Base-by-base conservation (phyloP, 2,329 filamentous ascomycete species). In the Ophiosphaerella korrae region DNA sequence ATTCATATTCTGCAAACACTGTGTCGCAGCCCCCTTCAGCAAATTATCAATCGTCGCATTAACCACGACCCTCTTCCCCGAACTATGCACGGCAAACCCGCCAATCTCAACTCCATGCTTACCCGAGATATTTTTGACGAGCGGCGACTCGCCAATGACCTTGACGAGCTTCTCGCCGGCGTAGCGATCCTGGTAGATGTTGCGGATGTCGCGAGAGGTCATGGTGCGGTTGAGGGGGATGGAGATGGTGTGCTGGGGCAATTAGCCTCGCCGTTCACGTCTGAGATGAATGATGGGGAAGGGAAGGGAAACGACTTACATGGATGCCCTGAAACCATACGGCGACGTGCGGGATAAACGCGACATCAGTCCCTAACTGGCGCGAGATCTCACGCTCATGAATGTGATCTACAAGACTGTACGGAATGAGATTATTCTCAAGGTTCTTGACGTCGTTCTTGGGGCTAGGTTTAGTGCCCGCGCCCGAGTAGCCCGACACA, bases 301-400 rank as follows among this genome's bases (percentile, higher is more conserved):
- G n/a, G 38, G 26, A 33, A 3, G 14, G 7, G 8, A 14, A 21
- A 35, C 6, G 23, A 70, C 71, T 73, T 77, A 82, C 79, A 71
- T 90, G 87, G 63, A 97, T 97, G 58, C 93, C 93, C 70, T 95
- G 88, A 84, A 97, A 97, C 93, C 92, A 97, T 12, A 88, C 86
- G n/a, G 92, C 90, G 21, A 96, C 92, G 74, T 97, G 94, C 6
- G 94, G 94, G 50, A 94, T 88, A 72, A 99, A 99, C 5, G 87
- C 89, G 9, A 96, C 86, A 14, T 84, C 77, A 12, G 79, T 81
- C 42, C 87, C 89, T 9, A 97, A 83, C 70, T 96, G 92, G 45
- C 78, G 72, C 69, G 87, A 88, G 58, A 97, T 94, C 74, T 97
- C 94, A 40, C 84, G 85, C 81, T 99, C 94, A 77, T 97, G 94